A percentile compares a stretch with the other conserved stretches of the same genome.
These are phyloP conservation scores for Zea luxurians DNA, from an alignment of 176 grass and related monocot genomes.

Conservation along the genomic window DNA sequence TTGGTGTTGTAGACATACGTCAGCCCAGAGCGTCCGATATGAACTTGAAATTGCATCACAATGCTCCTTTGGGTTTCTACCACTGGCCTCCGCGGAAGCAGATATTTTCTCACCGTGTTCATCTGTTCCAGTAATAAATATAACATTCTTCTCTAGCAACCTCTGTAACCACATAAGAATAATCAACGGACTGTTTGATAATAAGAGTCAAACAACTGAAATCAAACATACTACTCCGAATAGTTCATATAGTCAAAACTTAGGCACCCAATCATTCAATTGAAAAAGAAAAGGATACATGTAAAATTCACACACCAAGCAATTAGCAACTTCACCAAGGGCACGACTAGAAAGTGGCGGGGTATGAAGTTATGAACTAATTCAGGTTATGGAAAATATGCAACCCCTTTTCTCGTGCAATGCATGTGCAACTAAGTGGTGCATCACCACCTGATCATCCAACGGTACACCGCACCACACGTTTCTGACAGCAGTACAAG, in stretches of 20 bases:
- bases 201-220: conserved; percentile 1
- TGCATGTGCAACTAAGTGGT: not conserved
- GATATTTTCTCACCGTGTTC: conserved; percentile 97
- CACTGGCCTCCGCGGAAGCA: conserved; percentile 70
- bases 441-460: not conserved
- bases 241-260: not conserved
- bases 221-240: not conserved
- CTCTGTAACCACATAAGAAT: conserved; percentile 57
- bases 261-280: not conserved
- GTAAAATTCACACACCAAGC: not conserved
- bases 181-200: not conserved
- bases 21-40: conserved; percentile 73
- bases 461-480: not conserved
- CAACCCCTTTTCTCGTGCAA: not conserved
- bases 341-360: not conserved
- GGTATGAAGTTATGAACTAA: conserved; percentile 1
- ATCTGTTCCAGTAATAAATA: conserved; percentile 95
- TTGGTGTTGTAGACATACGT: conserved; percentile 47
- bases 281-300: not conserved
- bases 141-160: conserved; percentile 75
- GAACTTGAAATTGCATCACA: conserved; percentile 77
- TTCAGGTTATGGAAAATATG: not conserved
- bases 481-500: not conserved
- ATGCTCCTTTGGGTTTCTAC: conserved; percentile 73
- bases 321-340: not conserved